Conservation (phyloP, 2,329 filamentous ascomycete species). For the Scolecobasidium constrictum region DNA sequence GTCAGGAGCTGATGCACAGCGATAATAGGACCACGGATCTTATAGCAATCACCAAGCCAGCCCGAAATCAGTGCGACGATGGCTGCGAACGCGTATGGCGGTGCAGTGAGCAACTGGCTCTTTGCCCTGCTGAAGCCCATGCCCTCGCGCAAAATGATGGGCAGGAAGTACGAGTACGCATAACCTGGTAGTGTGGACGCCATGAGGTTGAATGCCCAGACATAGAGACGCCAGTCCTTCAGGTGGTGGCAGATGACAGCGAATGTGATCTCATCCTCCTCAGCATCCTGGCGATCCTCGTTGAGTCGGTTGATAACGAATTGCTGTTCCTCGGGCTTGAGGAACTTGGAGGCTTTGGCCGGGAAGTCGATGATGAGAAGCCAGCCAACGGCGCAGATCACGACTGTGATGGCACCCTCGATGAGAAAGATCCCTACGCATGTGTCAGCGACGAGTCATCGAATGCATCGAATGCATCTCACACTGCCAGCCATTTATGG, state of each 20-base stretch:
- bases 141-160: constrained; percentile 54
- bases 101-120: constrained; percentile 61
- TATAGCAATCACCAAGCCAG: constrained; percentile 57
- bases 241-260: constrained; percentile 36
- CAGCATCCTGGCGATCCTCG: constrained; percentile 41
- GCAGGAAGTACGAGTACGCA: constrained; percentile 67
- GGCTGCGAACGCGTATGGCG: constrained; percentile 55
- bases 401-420: constrained; percentile 1
- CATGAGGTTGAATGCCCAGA: constrained; percentile 44
- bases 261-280: constrained; percentile 35
- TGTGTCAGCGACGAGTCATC: too few species aligned
- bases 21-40: constrained; percentile 54
- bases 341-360: constrained; percentile 24
- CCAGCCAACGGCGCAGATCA: constrained; percentile 29
- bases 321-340: constrained; percentile 33
- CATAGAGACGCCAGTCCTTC: constrained; percentile 41
- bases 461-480: constrained; percentile 29
- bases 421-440: background rate
- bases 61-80: constrained; percentile 46
- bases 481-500: constrained; percentile 31
- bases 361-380: constrained; percentile 36
- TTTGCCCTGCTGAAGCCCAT: constrained; percentile 55
- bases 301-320: constrained; percentile 42
- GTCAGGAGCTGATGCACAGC: constrained; percentile 53
- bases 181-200: constrained; percentile 46